Evolutionary conservation across 768 basidiomycete species (phyloP), one percentile per base, ranked within the genome.

Genomic region (Amanita molliuscula): DNA sequence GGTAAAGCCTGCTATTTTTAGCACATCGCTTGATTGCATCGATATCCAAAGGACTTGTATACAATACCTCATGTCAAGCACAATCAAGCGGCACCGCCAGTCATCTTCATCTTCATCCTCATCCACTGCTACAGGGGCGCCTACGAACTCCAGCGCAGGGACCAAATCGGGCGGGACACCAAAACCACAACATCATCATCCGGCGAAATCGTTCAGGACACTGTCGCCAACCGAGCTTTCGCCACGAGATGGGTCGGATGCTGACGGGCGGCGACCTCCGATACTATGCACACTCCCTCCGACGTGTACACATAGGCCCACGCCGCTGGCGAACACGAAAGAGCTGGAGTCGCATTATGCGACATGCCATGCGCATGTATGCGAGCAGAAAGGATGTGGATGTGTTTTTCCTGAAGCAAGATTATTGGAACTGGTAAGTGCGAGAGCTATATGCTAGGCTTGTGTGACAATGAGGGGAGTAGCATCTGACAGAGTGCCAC

Each of bases 401-500:
- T 82, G 79, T 62, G 87, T 93, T 9, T 95, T 94, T 64, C 90
- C 92, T 11, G 90, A 93, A 59, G 80, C 79, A 46, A 70, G 82
- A 44, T 63, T 93, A 25, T 62, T 95, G 43, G 82, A 87, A 57
- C 59, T 95, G 69, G 91, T 93, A 64, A 69, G 90, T 70, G 2
- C 31, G 25, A 33, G 52, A 21, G 26, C 6, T 51, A 5, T 44
- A 29, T 18, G 34, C 13, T 35, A 28, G 7, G 28, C 13, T 25
- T 11, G 8, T 10, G 23, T 18, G 49, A 44, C 50, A 44, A 28
- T 44, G 16, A 16, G 42, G 36, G 47, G 51, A 55, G 29, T 57
- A 86, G 84, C 86, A 89, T 65, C 81, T 84, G 61, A 85, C 83
- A 20, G 92, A 95, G 67, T 86, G 83, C 55, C 92, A 95, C 55